Percentiles rank a stretch among this genome's conserved stretches.
Evolutionary conservation across 495 filamentous ascomycete species (phyloP).

Genomic region (Elasticomyces elasticus): DNA sequence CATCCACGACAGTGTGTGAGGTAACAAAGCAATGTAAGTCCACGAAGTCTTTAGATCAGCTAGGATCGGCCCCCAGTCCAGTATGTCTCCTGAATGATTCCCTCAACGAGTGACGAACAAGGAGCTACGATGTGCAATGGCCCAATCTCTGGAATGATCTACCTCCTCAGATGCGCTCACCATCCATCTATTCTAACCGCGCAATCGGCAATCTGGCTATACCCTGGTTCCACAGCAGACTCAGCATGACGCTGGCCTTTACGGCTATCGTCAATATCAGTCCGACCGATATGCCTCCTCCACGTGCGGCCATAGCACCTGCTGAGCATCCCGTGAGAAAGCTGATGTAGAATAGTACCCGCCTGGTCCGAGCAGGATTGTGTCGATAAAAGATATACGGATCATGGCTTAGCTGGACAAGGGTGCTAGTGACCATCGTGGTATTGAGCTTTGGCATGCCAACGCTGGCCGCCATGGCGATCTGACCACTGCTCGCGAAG

Average conservation of each 20-base stretch:
- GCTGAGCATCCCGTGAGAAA: not conserved
- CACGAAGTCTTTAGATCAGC: too few species aligned
- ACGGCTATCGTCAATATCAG: not conserved
- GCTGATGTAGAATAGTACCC: not conserved
- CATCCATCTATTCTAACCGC: too few species aligned
- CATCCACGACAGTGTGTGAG: too few species aligned
- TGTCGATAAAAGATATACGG: not conserved
- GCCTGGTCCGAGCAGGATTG: conserved; percentile 1
- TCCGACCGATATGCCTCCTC: not conserved
- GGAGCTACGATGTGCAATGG: too few species aligned
- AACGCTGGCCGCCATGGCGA: not conserved
- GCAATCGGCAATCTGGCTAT: not conserved
- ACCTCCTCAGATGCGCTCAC: too few species aligned
- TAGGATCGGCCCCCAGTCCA: too few species aligned
- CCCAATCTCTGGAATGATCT: too few species aligned
- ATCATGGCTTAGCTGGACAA: not conserved
- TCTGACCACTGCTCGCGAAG: not conserved
- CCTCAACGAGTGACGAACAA: too few species aligned
- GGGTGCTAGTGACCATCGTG: not conserved
- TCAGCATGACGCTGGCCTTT: not conserved
- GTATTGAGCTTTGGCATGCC: conserved; percentile 2
- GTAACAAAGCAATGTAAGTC: too few species aligned
- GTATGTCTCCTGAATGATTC: too few species aligned
- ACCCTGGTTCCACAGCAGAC: conserved; percentile 3
- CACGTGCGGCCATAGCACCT: not conserved